phyloP scores from a whole-genome alignment of 1,139 yeast genomes.

The Blastobotrys malaysiensis region DNA sequence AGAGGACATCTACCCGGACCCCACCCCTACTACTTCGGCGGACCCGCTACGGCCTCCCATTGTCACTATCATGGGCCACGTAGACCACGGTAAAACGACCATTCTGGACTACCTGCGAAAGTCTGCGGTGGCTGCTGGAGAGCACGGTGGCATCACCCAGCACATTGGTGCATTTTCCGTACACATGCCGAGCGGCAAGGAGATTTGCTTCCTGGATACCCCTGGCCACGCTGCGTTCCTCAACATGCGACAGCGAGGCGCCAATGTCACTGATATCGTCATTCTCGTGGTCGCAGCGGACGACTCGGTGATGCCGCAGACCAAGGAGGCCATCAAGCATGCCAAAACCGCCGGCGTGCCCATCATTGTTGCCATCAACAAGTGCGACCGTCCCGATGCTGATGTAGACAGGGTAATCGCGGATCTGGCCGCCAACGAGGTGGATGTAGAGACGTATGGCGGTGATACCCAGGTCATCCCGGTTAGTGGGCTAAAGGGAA shows the following conservation, averaged over 20 bases:
- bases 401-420: conserved; percentile 67
- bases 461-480: conserved; percentile 90
- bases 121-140: conserved; percentile 74
- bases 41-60: conserved; percentile 76
- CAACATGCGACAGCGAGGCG: conserved; percentile 96
- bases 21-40: conserved; percentile 35
- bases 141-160: conserved; percentile 96
- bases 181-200: conserved; percentile 59
- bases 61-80: conserved; percentile 98
- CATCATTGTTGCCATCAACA: conserved; percentile 85
- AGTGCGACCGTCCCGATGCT: conserved; percentile 78
- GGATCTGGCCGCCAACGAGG: conserved; percentile 70
- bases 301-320: conserved; percentile 97
- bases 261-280: conserved; percentile 87
- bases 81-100: conserved; percentile 97
- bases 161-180: conserved; percentile 97
- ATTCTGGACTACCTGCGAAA: conserved; percentile 80
- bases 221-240: conserved; percentile 98
- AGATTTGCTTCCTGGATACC: conserved; percentile 86
- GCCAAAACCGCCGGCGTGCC: conserved; percentile 82
- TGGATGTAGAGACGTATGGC: conserved; percentile 88
- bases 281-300: conserved; percentile 96
- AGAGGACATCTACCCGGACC: conserved; percentile 51
- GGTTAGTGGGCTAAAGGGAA: conserved; percentile 82
- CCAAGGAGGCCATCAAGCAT: conserved; percentile 92